Conservation (phyloP, 805 yeast species). For the Yarrowia sp. region DNA sequence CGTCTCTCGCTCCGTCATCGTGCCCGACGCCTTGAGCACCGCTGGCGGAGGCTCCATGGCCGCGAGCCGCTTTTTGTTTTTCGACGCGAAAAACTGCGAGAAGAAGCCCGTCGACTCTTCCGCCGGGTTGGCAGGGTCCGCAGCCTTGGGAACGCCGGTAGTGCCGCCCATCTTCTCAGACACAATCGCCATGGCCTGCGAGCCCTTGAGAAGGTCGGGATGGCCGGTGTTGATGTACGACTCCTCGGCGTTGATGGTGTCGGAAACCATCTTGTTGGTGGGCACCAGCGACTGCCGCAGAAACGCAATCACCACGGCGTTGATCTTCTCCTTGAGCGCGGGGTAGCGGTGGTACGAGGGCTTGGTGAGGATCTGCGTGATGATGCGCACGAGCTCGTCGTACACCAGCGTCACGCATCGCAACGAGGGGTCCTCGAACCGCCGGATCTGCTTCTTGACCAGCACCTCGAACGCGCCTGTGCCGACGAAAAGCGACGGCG, state of each 20-base stretch:
- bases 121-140: slow-evolving; percentile 33
- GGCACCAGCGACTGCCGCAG: slow-evolving; percentile 78
- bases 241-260: slow-evolving; percentile 81
- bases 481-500: slow-evolving; percentile 95
- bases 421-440: slow-evolving; percentile 91
- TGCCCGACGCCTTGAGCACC: slow-evolving; percentile 86
- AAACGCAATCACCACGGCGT: slow-evolving; percentile 73
- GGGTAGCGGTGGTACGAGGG: slow-evolving; percentile 89
- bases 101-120: slow-evolving; percentile 74
- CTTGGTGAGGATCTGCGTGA: slow-evolving; percentile 77
- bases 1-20: slow-evolving; percentile 90
- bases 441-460: slow-evolving; percentile 84
- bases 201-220: slow-evolving; percentile 90
- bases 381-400: slow-evolving; percentile 89
- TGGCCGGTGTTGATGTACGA: slow-evolving; percentile 97
- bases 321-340: slow-evolving; percentile 78
- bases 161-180: slow-evolving; percentile 82
- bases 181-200: slow-evolving; percentile 70
- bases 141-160: slow-evolving; percentile 31
- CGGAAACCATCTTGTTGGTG: slow-evolving; percentile 79
- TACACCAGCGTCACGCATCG: slow-evolving; percentile 88
- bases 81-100: slow-evolving; percentile 90
- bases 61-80: slow-evolving; percentile 90
- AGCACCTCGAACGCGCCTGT: slow-evolving; percentile 95
- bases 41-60: slow-evolving; percentile 98